phyloP scores from a whole-genome alignment of 2,329 filamentous ascomycete genomes.

The Aciculosporium take region DNA sequence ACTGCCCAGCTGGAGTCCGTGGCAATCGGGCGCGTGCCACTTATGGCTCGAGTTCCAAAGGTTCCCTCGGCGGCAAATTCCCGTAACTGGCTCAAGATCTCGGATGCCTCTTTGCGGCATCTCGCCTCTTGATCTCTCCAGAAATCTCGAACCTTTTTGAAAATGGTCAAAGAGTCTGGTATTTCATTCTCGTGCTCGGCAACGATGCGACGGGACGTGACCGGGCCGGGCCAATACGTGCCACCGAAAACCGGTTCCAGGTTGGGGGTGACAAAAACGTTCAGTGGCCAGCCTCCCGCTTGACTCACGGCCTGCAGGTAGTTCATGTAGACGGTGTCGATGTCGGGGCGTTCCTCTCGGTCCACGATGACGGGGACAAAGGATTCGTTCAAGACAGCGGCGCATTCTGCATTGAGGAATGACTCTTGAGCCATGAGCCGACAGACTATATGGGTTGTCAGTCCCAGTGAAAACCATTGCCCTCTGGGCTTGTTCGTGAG shows the following conservation, averaged over 20 bases:
- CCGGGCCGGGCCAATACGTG: constrained; percentile 85
- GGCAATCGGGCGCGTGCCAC: constrained; percentile 15
- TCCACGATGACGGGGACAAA: constrained; percentile 92
- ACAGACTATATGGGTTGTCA: too few species aligned
- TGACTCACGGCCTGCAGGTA: constrained; percentile 90
- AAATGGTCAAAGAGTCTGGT: constrained; percentile 68
- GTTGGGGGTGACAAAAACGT: constrained; percentile 90
- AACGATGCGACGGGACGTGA: constrained; percentile 27
- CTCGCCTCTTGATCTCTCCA: constrained; percentile 78
- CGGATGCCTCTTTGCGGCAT: constrained; percentile 69
- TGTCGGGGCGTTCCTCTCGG: constrained; percentile 82
- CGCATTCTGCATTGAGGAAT: constrained; percentile 71
- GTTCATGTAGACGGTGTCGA: constrained; percentile 96
- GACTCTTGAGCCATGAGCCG: constrained; percentile 89
- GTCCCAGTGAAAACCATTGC: too few species aligned
- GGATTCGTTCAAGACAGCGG: constrained; percentile 64
- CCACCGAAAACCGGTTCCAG: constrained; percentile 90
- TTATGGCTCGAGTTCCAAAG: constrained; percentile 31
- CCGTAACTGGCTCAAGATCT: constrained; percentile 65
- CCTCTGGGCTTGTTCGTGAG: too few species aligned
- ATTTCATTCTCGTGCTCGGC: constrained; percentile 38
- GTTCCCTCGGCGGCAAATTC: constrained; percentile 85
- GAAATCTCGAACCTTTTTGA: constrained; percentile 58
- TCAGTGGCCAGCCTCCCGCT: constrained; percentile 84
- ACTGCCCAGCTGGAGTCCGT: constrained; percentile 17